Base-by-base conservation (phyloP, 176 grass and related monocot genomes). In the Miscanthus lutarioriparius region DNA sequence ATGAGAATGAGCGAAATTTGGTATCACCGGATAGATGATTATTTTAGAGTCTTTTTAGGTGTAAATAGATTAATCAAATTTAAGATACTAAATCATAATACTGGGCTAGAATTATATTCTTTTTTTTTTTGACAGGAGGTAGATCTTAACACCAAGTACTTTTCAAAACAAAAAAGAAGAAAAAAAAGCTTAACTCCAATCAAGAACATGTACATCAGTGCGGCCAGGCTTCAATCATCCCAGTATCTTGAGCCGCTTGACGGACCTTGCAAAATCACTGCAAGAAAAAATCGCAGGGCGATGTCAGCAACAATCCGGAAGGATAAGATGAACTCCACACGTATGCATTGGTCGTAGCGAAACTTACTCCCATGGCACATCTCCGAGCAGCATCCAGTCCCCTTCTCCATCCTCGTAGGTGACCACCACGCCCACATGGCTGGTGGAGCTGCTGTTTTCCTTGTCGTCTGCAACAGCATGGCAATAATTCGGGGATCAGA, bases 321-420 rank as follows among this genome's bases (percentile, higher is more conserved):
- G 35, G 2, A 11, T 39, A 69, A 20, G 1, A 1, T 53, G 37
- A 53, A 44, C 7, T 10, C 1, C 15, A 22, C 10, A 53, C 2
- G 17, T 22, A 13, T 6, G 12, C 12, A 26, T 22, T 19, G 51
- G 0, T 62, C 10, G 0, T 62, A 12, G 0, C 51, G n/a, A 35
- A 87, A 87, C 96, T 93, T 90, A 98, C 96, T 98, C 91, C 96
- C 96, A 98, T 13, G 96, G 92, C 72, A 95, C 87, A 36, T 98
- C 95, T 13, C 95, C 95, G n/a, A 98, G 77, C 20, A 95, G 83
- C 95, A 98, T 93, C 95, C 92, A 98, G 59, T 98, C 95, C 28
- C 95, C 95, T 53, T 98, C 96, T 4, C 76, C 89, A 12, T 98
- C 96, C 82, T 95, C 87, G 25, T 98, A 98, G 2, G 92, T 93